phyloP scores from a whole-genome alignment of 139 green algal genomes.

The Chlorella sp. region DNA sequence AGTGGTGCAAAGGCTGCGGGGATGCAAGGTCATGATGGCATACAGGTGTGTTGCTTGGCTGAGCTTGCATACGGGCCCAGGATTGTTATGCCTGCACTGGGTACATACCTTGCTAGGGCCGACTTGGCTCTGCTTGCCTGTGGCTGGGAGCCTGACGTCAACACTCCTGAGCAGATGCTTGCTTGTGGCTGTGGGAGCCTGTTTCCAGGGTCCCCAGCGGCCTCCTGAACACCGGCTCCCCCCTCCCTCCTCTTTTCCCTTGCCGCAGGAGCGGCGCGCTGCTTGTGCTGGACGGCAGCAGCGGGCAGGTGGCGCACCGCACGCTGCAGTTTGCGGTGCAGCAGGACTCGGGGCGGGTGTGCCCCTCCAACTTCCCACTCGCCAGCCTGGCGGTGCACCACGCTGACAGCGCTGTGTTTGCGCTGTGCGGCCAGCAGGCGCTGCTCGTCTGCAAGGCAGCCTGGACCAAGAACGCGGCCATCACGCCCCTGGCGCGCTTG shows the following conservation, averaged over 20 bases:
- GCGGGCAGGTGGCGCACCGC: slow-evolving; percentile 22
- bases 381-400: not conserved
- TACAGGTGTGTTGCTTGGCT: slow-evolving; percentile 1
- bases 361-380: not conserved
- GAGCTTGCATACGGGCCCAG: not conserved
- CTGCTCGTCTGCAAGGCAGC: slow-evolving; percentile 17
- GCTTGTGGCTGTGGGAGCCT: too few species aligned
- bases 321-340: slow-evolving; percentile 10
- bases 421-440: not conserved
- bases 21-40: not conserved
- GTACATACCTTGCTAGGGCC: not conserved
- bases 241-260: not conserved
- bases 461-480: not conserved
- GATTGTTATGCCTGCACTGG: not conserved
- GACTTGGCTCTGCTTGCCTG: not conserved
- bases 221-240: not conserved
- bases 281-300: slow-evolving; percentile 13
- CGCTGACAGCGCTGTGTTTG: slow-evolving; percentile 2
- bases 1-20: slow-evolving; percentile 9
- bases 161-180: too few species aligned
- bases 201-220: not conserved
- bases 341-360: slow-evolving; percentile 1
- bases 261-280: slow-evolving; percentile 12
- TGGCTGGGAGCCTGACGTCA: not conserved
- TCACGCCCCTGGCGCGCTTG: not conserved